Base-by-base conservation (phyloP, 2,329 filamentous ascomycete species). In the Fusarium ambrosium region DNA sequence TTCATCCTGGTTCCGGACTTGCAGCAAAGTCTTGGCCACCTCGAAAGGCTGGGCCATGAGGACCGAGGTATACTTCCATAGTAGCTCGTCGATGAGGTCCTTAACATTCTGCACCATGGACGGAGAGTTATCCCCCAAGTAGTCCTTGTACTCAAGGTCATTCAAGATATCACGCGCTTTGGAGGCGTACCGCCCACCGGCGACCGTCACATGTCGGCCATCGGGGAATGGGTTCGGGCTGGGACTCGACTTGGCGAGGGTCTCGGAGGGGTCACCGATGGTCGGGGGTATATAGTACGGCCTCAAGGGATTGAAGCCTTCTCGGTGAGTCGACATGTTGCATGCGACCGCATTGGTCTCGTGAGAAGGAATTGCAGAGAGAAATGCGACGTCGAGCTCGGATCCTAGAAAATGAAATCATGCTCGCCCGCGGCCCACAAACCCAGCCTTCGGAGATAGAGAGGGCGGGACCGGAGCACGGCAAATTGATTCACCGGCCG, bases 41-140 rank as follows among this genome's bases (percentile, higher is more conserved):
- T 98, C 97, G 82, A 99, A 98, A 16, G 97, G 97, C 84, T 99
- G 97, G 64, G 95, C 93, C 81, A 98, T 92, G 79, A 98, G 84
- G 27, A 98, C 92, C 68, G 93, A 95, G 16, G 92, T 93, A 85
- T 99, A 99, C 81, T 97, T 96, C 92, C 95, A 97, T 82, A 97
- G 82, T 74, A 97, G 90, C 82, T 95, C 92, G 81, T 98, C 95
- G 58, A 98, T 81, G 70, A 97, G 85, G 72, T 93, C 92, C 81
- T 93, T 94, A 51, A 93, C 87, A 73, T 93, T 93, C 77, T 94
- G 92, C 13, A 95, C 88, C 32, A 92, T 89, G 1, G 94, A 94
- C 0, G 93, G 94, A 32, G 93, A 94, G 24, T 90, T 87, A 68
- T 97, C 94, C 45, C 92, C 88, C 24, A 97, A 86, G 82, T 97